Evolutionary conservation across 1,284 basidiomycete genomes (phyloP).

Genomic region (Cutaneotrichosporon dermatis): DNA sequence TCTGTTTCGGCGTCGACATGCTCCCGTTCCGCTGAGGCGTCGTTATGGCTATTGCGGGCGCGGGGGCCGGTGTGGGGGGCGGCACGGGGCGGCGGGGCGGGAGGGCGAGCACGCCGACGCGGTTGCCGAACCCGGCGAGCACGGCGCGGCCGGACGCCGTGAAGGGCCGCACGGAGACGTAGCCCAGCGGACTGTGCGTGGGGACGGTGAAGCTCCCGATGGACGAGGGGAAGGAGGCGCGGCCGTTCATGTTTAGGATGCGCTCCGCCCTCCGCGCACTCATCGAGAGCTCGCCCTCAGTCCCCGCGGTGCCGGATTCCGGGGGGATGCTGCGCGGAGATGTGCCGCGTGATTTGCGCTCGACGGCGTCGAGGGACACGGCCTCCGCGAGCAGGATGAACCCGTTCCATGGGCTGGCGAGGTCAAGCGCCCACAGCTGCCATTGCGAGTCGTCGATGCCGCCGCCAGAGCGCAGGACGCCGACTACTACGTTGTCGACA

Average conservation of each 20-base stretch:
- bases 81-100: not conserved
- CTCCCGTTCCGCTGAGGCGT: not conserved
- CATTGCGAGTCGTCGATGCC: slow-evolving; percentile 42
- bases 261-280: slow-evolving; percentile 33
- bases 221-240: slow-evolving; percentile 31
- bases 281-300: slow-evolving; percentile 22
- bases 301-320: no score
- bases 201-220: slow-evolving; percentile 26
- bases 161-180: slow-evolving; percentile 33
- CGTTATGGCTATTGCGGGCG: slow-evolving; percentile 1
- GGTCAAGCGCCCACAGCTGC: slow-evolving; percentile 37
- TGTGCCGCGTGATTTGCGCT: slow-evolving; percentile 6
- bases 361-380: slow-evolving; percentile 18
- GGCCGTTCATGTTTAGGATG: slow-evolving; percentile 36
- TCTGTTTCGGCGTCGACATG: not conserved
- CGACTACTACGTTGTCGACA: slow-evolving; percentile 24
- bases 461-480: slow-evolving; percentile 24
- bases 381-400: slow-evolving; percentile 26
- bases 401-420: slow-evolving; percentile 34
- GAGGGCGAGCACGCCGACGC: slow-evolving; percentile 42
- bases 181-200: slow-evolving; percentile 31
- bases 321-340: not conserved
- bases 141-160: slow-evolving; percentile 12
- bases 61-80: not conserved
- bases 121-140: slow-evolving; percentile 42